Percentiles rank a stretch among this genome's conserved stretches.
These are phyloP conservation scores for Lactifluus pinguis DNA, from an alignment of 768 basidiomycete species.

Conservation along the genomic window DNA sequence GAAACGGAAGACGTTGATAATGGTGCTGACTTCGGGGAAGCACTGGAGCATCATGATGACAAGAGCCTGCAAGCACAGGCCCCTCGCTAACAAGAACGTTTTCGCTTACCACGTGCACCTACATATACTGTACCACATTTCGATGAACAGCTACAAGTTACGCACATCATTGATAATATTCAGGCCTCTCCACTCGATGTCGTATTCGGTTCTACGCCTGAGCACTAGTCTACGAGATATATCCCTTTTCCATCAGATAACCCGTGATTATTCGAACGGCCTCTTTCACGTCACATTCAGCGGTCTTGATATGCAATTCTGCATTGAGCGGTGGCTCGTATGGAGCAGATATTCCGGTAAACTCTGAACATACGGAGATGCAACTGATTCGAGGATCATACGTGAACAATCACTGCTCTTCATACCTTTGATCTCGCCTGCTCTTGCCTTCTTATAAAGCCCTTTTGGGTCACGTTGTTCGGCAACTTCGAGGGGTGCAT, in stretches of 20 bases:
- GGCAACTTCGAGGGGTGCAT: constrained; percentile 81
- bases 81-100: constrained; percentile 4
- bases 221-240: constrained; percentile 9
- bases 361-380: constrained; percentile 46
- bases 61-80: constrained; percentile 3
- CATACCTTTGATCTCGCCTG: constrained; percentile 91
- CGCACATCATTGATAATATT: not conserved
- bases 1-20: constrained; percentile 41
- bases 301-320: constrained; percentile 89
- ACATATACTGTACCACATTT: not conserved
- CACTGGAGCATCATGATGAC: not conserved
- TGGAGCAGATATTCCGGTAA: constrained; percentile 95
- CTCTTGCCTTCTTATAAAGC: constrained; percentile 91
- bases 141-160: not conserved
- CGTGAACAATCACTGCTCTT: not conserved
- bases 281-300: constrained; percentile 65
- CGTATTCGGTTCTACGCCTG: constrained; percentile 1
- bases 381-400: not conserved
- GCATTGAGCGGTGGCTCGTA: constrained; percentile 83
- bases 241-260: constrained; percentile 65
- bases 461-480: constrained; percentile 96
- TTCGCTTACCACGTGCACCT: not conserved
- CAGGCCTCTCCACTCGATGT: not conserved
- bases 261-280: constrained; percentile 71
- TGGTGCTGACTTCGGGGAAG: not conserved